Evolutionary conservation across 805 yeast species (phyloP).

Genomic region (Lipomyces kockii): DNA sequence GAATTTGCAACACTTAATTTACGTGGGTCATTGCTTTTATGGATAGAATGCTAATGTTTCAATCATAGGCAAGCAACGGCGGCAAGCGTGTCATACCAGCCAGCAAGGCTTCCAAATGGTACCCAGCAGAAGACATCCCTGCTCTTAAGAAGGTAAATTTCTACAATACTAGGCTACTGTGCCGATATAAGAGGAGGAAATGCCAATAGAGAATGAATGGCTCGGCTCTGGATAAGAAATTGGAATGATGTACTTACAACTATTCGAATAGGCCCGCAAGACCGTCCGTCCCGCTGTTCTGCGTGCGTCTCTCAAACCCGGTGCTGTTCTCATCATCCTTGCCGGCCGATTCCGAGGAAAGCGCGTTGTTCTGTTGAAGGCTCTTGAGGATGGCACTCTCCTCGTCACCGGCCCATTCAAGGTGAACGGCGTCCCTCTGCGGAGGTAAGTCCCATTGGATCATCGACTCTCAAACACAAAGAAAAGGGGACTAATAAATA

Average conservation of each 20-base stretch:
- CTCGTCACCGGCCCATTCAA: conserved; percentile 99
- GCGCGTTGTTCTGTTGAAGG: conserved; percentile 97
- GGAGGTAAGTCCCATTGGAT: conserved; percentile 58
- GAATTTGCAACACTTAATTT: neutral
- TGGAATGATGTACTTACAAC: neutral
- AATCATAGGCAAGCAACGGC: conserved; percentile 46
- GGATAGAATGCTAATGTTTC: conserved; percentile 1
- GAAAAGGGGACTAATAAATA: neutral
- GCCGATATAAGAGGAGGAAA: neutral
- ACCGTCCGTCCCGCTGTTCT: conserved; percentile 89
- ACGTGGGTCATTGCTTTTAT: neutral
- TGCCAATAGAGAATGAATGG: neutral
- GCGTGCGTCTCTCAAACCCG: conserved; percentile 95
- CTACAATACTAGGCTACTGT: neutral
- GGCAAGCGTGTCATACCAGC: conserved; percentile 45
- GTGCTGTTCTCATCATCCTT: conserved; percentile 94
- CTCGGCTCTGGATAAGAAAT: neutral
- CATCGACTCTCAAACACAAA: neutral
- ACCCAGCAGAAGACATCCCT: conserved; percentile 89
- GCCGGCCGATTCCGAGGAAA: conserved; percentile 99
- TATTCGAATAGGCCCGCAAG: conserved; percentile 68
- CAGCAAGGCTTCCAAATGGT: conserved; percentile 83
- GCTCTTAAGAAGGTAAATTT: conserved; percentile 66
- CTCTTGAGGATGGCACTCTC: conserved; percentile 96
- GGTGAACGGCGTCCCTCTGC: conserved; percentile 98